phyloP scores from a whole-genome alignment of 2,329 filamentous ascomycete genomes.

The Trichoderma guizhouense region DNA sequence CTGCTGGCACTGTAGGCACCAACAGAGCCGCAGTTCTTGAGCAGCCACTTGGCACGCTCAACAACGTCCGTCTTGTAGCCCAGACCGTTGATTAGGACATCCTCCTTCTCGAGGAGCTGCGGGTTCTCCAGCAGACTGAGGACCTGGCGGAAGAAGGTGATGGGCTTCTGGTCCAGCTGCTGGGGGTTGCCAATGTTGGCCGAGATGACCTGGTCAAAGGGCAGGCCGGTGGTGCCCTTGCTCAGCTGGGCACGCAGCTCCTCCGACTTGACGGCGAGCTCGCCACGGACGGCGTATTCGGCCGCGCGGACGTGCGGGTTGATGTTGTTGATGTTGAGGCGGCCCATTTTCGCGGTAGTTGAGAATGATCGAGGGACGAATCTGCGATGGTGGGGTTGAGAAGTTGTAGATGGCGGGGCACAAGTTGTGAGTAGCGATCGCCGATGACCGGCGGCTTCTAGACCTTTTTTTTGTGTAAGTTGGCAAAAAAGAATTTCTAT shows the following conservation, averaged over 20 bases:
- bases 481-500: background rate
- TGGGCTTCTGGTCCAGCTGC: slow-evolving; percentile 97
- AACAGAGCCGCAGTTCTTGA: slow-evolving; percentile 83
- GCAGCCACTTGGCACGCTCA: slow-evolving; percentile 73
- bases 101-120: slow-evolving; percentile 73
- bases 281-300: slow-evolving; percentile 94
- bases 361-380: slow-evolving; percentile 13
- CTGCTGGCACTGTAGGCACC: slow-evolving; percentile 96
- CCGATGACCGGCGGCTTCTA: slow-evolving; percentile 16
- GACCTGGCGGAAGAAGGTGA: slow-evolving; percentile 98
- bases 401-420: slow-evolving; percentile 22
- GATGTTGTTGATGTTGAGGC: slow-evolving; percentile 79
- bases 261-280: slow-evolving; percentile 91
- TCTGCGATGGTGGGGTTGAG: slow-evolving; percentile 34
- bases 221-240: slow-evolving; percentile 58
- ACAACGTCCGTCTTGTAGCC: slow-evolving; percentile 90
- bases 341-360: slow-evolving; percentile 31
- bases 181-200: slow-evolving; percentile 99
- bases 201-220: slow-evolving; percentile 87
- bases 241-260: slow-evolving; percentile 74
- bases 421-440: slow-evolving; percentile 8
- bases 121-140: slow-evolving; percentile 92
- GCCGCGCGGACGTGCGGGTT: slow-evolving; percentile 84
- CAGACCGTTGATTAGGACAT: slow-evolving; percentile 69
- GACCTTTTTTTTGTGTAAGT: slow-evolving; percentile 4